A percentile compares a stretch with the other conserved stretches of the same genome.
phyloP scores from a whole-genome alignment of 2,329 filamentous ascomycete species.

The Trichoderma breve region DNA sequence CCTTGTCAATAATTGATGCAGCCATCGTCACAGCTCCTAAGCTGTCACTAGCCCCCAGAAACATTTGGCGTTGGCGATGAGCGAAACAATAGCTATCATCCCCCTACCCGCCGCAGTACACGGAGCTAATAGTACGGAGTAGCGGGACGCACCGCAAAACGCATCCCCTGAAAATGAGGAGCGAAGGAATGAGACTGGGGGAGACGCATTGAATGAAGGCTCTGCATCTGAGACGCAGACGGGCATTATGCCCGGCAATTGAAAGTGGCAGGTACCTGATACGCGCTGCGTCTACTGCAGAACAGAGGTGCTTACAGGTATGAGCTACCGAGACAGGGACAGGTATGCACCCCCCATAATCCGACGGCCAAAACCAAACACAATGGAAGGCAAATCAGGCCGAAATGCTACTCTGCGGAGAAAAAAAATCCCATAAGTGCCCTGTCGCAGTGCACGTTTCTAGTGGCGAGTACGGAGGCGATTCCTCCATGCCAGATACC shows the following conservation, averaged over 20 bases:
- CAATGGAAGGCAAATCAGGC: background rate
- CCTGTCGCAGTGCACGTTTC: background rate
- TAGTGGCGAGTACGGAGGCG: background rate
- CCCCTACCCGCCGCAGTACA: background rate
- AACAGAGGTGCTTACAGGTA: background rate
- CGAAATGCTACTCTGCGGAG: conserved; percentile 8
- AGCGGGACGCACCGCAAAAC: background rate
- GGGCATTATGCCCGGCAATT: background rate
- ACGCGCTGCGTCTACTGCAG: background rate
- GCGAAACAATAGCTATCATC: background rate
- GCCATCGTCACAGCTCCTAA: background rate
- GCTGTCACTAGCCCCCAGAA: conserved; percentile 1
- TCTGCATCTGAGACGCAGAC: background rate
- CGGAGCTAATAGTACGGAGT: background rate
- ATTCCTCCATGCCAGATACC: background rate
- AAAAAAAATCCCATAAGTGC: background rate
- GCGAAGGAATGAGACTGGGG: background rate
- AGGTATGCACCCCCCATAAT: background rate
- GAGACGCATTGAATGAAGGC: background rate
- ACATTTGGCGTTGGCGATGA: conserved; percentile 10
- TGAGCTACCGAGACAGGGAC: background rate
- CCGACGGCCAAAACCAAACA: background rate
- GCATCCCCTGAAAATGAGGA: background rate
- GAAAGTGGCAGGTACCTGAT: background rate
- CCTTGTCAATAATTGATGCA: conserved; percentile 7